Evolutionary conservation across 2,329 filamentous ascomycete genomes (phyloP).

Genomic region (Aspergillus transmontanensis): DNA sequence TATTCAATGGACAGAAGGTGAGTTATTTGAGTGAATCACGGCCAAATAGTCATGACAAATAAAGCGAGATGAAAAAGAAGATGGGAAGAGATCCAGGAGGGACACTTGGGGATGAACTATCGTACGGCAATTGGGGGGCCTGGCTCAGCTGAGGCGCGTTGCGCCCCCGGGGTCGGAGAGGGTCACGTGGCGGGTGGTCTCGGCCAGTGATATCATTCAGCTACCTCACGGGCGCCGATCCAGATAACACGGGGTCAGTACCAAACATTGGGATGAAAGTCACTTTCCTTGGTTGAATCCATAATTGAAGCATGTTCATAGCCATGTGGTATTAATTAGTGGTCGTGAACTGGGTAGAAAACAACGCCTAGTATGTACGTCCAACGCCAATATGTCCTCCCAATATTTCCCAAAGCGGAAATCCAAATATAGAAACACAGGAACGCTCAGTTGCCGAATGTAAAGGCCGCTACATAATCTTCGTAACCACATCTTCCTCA

Average conservation of each 20-base stretch:
- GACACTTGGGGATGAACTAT: conserved; percentile 6
- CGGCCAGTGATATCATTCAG: conserved; percentile 44
- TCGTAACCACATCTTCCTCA: conserved; percentile 81
- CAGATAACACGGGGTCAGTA: not conserved
- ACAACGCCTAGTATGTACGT: conserved; percentile 35
- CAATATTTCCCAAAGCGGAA: conserved; percentile 12
- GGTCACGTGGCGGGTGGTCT: conserved; percentile 40
- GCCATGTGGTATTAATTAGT: conserved; percentile 36
- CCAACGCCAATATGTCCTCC: conserved; percentile 26
- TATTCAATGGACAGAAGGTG: conserved; percentile 12
- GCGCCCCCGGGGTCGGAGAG: conserved; percentile 22
- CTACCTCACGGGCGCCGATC: conserved; percentile 38
- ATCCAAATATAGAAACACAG: conserved; percentile 22
- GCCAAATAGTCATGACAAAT: conserved; percentile 22
- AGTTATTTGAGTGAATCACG: conserved; percentile 12
- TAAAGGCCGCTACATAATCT: conserved; percentile 70
- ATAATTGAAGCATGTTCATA: conserved; percentile 19
- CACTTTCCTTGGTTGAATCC: not conserved
- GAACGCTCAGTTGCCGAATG: conserved; percentile 23
- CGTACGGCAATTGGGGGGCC: conserved; percentile 4
- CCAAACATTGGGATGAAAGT: conserved; percentile 5
- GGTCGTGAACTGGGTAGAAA: conserved; percentile 19
- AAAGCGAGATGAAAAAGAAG: conserved; percentile 11
- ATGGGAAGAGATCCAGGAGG: conserved; percentile 10
- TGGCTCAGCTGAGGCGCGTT: conserved; percentile 15